Evolutionary conservation across 2,329 filamentous ascomycete species (phyloP), one percentile per base, ranked within the genome.

Genomic region (Ophiostoma angusticollis): DNA sequence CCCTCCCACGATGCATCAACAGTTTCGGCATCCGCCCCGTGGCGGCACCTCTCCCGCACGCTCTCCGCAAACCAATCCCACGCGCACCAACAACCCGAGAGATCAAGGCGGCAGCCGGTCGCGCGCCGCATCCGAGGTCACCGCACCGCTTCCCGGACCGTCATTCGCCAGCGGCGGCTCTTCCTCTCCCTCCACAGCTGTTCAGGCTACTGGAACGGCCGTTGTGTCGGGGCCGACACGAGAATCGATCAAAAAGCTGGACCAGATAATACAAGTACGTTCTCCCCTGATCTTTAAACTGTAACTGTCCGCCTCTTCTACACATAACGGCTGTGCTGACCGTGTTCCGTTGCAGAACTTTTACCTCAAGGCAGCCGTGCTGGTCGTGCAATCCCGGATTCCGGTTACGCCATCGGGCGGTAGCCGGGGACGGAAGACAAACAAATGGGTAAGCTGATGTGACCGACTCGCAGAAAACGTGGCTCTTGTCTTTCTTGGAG

Each of bases 211-310:
- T 5, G 17, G 37, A 22, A 14, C 46, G 60, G 63, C 22, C 62
- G 59, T 33, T 58, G 35, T 9, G 8, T 54, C 52, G 19, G 63
- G 67, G 19, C 72, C 74, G 33, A 74, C 71, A 39, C 71, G 68
- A 50, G 83, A 89, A 49, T 74, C 77, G 5, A 62, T 80, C 56
- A 75, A 72, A 61, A 91, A 91, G 64, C 68, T 95, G 50, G 91
- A 93, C 58, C 86, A 94, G 62, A 91, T 96, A 54, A 79, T 95
- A 52, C 84, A 91, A 72, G 86, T 93, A 51, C 37, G 55, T n/a
- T 14, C 11, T 3, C 13, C 8, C 29, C 4, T 4, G 23, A n/a
- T n/a, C n/a, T n/a, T n/a, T n/a, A n/a, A n/a, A n/a, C n/a, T n/a
- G n/a, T n/a, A n/a, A n/a, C n/a, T n/a, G n/a, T n/a, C n/a, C 3